These are phyloP conservation scores for Byssochlamys sp. DNA, from an alignment of 2,329 filamentous ascomycete genomes.

Conservation along the genomic window DNA sequence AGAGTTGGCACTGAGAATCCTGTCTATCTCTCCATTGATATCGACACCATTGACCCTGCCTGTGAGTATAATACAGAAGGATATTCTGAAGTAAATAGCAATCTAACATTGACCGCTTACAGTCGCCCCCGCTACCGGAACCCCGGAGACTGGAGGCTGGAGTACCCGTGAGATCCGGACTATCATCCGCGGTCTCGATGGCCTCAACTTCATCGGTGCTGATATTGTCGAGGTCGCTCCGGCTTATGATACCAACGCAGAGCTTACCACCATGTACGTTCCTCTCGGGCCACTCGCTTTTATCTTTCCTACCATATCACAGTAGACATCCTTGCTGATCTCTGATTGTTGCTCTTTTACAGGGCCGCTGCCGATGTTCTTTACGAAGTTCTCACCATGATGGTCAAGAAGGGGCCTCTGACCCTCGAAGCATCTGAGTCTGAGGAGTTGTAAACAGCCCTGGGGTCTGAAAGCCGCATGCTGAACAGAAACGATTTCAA, in stretches of 20 bases:
- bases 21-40: constrained; percentile 76
- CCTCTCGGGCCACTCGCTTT: constrained; percentile 1
- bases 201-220: constrained; percentile 49
- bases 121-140: constrained; percentile 45
- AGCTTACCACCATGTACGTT: constrained; percentile 43
- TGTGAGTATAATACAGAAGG: constrained; percentile 39
- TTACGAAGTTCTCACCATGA: constrained; percentile 71
- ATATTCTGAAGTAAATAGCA: neutral
- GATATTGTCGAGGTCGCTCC: constrained; percentile 56
- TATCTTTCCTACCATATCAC: neutral
- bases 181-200: constrained; percentile 50
- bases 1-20: constrained; percentile 65
- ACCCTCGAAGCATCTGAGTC: constrained; percentile 24
- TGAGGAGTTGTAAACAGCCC: neutral
- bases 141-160: constrained; percentile 54
- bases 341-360: constrained; percentile 3
- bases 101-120: neutral
- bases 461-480: neutral
- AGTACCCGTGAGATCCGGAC: constrained; percentile 50
- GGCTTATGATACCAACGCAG: constrained; percentile 52
- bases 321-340: constrained; percentile 1
- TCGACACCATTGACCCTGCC: constrained; percentile 77
- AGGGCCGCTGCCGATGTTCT: constrained; percentile 49
- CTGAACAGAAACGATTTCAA: neutral
- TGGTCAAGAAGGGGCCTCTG: constrained; percentile 69